Evolutionary conservation across 2,329 filamentous ascomycete genomes (phyloP).

Genomic region (Colletotrichum salicis): DNA sequence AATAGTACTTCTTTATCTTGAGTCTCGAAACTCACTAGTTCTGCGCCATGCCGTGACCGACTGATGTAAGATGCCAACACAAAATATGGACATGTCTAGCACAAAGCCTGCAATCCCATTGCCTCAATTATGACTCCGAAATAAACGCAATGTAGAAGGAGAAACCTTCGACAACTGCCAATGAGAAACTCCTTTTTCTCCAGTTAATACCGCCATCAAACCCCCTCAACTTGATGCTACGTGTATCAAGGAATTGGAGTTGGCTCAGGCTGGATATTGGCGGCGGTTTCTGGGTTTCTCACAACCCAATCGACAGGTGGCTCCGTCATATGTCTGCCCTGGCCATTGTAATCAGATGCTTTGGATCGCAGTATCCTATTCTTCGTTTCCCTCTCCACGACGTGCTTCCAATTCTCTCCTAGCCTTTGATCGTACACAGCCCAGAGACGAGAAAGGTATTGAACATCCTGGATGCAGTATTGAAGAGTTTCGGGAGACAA

Average conservation of each 20-base stretch:
- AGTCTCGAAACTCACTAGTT: too few relatives aligned
- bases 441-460: slow-evolving; percentile 50
- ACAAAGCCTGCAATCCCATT: too few relatives aligned
- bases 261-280: not conserved
- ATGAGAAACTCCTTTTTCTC: too few relatives aligned
- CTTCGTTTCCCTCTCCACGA: slow-evolving; percentile 41
- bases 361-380: slow-evolving; percentile 46
- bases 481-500: slow-evolving; percentile 48
- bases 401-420: slow-evolving; percentile 32
- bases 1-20: not conserved
- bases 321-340: slow-evolving; percentile 43
- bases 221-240: not conserved
- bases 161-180: too few relatives aligned
- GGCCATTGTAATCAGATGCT: slow-evolving; percentile 38
- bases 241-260: not conserved
- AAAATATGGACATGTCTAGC: too few relatives aligned
- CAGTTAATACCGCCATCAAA: too few relatives aligned
- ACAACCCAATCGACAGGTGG: slow-evolving; percentile 39
- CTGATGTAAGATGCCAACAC: too few relatives aligned
- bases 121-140: too few relatives aligned
- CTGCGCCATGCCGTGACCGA: too few relatives aligned
- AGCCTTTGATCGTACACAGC: slow-evolving; percentile 42
- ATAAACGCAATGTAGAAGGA: too few relatives aligned
- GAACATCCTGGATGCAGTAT: slow-evolving; percentile 61
- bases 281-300: too few relatives aligned